A percentile compares a stretch with the other conserved stretches of the same genome.
These are phyloP conservation scores for Camellia oleifera DNA, from an alignment of 179 eudicot species.

Conservation along the genomic window DNA sequence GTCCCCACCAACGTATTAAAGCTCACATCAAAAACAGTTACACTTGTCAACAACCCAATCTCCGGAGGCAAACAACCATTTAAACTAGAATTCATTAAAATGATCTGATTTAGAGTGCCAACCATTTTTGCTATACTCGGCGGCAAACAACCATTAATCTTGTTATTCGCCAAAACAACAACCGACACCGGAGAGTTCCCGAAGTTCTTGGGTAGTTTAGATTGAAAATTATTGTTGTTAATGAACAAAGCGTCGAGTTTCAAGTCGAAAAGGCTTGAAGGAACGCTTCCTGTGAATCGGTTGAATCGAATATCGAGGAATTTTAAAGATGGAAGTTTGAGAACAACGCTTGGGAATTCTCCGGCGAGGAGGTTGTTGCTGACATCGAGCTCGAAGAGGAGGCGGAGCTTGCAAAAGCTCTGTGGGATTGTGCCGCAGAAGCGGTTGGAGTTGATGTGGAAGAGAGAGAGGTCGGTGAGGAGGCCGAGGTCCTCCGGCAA, in stretches of 20 bases:
- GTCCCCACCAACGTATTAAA: conserved; percentile 31
- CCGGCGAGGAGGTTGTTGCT: conserved; percentile 50
- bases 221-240: conserved; percentile 41
- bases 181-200: conserved; percentile 45
- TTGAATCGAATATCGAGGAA: conserved; percentile 51
- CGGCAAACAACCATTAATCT: conserved; percentile 43
- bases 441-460: conserved; percentile 52
- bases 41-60: conserved; percentile 31
- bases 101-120: conserved; percentile 32
- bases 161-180: conserved; percentile 39
- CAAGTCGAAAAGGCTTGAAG: conserved; percentile 31
- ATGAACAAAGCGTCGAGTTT: conserved; percentile 49
- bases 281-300: conserved; percentile 32
- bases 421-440: conserved; percentile 34
- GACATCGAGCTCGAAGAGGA: conserved; percentile 44
- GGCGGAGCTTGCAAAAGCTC: conserved; percentile 20
- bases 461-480: conserved; percentile 48
- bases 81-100: conserved; percentile 31
- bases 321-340: conserved; percentile 25
- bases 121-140: conserved; percentile 29
- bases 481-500: conserved; percentile 45
- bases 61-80: conserved; percentile 44
- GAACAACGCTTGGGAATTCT: conserved; percentile 31
- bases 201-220: conserved; percentile 28
- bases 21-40: conserved; percentile 49